phyloP scores from a whole-genome alignment of 345 rosid species.

The Dimocarpus longan region DNA sequence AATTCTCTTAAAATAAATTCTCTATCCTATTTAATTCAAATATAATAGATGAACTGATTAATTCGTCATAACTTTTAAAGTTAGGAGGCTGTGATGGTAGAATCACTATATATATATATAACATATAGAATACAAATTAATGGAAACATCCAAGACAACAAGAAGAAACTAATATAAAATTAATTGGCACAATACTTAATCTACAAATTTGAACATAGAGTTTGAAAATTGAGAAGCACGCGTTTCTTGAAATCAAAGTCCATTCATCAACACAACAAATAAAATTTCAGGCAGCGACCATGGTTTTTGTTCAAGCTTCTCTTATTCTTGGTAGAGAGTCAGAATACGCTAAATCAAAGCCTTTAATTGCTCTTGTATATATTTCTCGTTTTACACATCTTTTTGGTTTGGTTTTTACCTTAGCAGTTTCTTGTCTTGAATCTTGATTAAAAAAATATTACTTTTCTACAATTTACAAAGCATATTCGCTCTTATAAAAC shows the following conservation, averaged over 20 bases:
- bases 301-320: background rate
- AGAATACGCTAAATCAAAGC: constrained; percentile 16
- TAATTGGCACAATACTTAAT: background rate
- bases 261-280: too few species aligned
- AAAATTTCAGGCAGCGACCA: background rate
- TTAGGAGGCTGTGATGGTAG: too few species aligned
- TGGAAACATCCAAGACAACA: constrained; percentile 20
- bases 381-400: background rate
- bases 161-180: constrained; percentile 21
- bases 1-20: too few species aligned
- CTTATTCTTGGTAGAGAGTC: constrained; percentile 4
- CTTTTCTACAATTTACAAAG: background rate
- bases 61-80: too few species aligned
- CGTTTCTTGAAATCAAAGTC: constrained; percentile 17
- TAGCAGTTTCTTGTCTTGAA: background rate
- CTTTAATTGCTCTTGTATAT: background rate
- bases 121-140: background rate
- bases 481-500: background rate
- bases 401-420: too few species aligned
- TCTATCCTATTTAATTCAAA: too few species aligned
- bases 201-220: background rate
- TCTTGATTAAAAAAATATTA: background rate
- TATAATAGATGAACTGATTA: too few species aligned
- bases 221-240: constrained; percentile 3
- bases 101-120: too few species aligned